Evolutionary conservation across 305 asterid genomes (phyloP).

Genomic region (Euphrasia arctica): DNA sequence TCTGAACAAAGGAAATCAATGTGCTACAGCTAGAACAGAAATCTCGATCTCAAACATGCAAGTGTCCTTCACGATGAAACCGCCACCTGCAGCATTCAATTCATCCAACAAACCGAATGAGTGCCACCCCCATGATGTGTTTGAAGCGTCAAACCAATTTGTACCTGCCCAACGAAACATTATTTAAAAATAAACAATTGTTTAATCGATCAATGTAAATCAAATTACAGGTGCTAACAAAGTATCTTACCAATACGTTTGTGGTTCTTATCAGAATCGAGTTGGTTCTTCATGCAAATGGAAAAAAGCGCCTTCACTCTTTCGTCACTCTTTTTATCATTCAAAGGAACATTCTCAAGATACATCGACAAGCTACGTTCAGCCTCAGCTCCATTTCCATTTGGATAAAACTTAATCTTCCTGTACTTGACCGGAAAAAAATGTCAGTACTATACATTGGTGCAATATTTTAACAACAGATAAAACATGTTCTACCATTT

Average conservation of each 20-base stretch:
- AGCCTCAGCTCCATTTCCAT: background rate
- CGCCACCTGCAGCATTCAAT: too few relatives aligned
- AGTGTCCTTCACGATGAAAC: too few relatives aligned
- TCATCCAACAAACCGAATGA: background rate
- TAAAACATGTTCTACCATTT: conserved; percentile 14
- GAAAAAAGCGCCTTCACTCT: background rate
- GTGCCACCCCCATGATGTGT: background rate
- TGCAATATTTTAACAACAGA: background rate
- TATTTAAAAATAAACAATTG: too few relatives aligned
- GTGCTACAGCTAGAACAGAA: background rate
- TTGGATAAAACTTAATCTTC: background rate
- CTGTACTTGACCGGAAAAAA: background rate
- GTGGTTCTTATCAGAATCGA: background rate
- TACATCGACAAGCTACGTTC: conserved; percentile 9
- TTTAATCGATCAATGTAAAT: background rate
- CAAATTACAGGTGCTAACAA: background rate
- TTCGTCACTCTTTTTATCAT: background rate
- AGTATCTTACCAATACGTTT: background rate
- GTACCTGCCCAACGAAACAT: too few relatives aligned
- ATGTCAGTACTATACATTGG: background rate
- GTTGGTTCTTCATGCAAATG: conserved; percentile 2
- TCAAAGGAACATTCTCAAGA: background rate
- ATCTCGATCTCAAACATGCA: background rate
- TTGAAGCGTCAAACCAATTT: background rate
- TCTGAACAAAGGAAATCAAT: too few relatives aligned